Evolutionary conservation across 1,284 basidiomycete species (phyloP), one percentile per base, ranked within the genome.

Genomic region (Tetrapyrgos nigripes): DNA sequence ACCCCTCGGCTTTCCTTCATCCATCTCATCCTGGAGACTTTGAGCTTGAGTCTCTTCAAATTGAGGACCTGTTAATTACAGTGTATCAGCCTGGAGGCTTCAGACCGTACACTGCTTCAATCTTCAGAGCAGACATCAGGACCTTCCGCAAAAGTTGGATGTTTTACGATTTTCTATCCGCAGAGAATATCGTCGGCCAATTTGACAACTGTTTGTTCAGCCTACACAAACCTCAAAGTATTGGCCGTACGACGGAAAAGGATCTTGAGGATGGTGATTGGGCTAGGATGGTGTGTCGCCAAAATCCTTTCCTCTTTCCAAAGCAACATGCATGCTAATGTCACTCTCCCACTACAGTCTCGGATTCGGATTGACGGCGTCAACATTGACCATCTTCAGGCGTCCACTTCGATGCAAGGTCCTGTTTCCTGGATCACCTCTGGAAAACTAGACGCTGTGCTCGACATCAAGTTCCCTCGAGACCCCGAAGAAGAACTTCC

Each of bases 151-250:
- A 97, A 71, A 91, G 93, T 68, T 99, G 96, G 96, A 70, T 98
- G 33, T 98, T 98, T 74, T 97, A 96, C 71, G 96, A 98, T 72
- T 88, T 96, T 66, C 76, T 96, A 57, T 88, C 86, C 47, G 97
- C 97, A 0, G 96, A 98, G 66, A 93, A 91, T 58, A 93, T 98
- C 57, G 97, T 97, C 3, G 97, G 97, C 1, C 97, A 99, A 71
- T 93, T 97, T 64, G 97, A 99, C 72, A 98, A 98, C 68, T 99
- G 97, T 69, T 72, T 99, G 14, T 98, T 98, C 79, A 98, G 96
- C 69, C 73, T 99, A 62, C 97, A 99, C 73, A 94, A 92, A 71
- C 97, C 97, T 8, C 97, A 99, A 76, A 97, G 93, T 71, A 94
- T 99, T 51, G 94, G 96, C 4, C 83, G 93, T 62, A 96, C 93